A percentile compares a stretch with the other conserved stretches of the same genome.
Evolutionary conservation across 2,329 filamentous ascomycete species (phyloP).

Genomic region (Talaromyces marneffei): DNA sequence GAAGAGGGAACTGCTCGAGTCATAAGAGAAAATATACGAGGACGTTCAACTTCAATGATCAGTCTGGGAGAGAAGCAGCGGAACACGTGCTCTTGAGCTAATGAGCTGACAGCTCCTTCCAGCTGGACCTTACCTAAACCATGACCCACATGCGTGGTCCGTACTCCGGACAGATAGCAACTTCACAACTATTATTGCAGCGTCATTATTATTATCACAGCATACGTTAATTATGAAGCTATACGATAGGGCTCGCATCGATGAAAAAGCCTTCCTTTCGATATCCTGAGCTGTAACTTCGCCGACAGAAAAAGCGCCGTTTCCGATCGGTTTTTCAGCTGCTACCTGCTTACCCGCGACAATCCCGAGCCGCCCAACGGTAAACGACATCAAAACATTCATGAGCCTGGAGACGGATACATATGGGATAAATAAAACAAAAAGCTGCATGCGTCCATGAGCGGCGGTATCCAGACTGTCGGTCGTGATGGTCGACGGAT

Average conservation of each 20-base stretch:
- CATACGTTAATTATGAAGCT: neutral
- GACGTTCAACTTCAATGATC: neutral
- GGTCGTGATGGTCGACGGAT: constrained; percentile 25
- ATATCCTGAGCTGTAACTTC: neutral
- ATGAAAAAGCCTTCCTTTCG: neutral
- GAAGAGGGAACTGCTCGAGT: neutral
- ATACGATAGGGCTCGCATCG: no score
- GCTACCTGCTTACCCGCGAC: neutral
- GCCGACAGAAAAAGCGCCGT: neutral
- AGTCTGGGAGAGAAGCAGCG: neutral
- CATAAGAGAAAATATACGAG: neutral
- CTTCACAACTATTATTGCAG: neutral
- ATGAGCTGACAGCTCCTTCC: neutral
- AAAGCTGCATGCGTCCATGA: constrained; percentile 22
- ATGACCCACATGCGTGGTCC: neutral
- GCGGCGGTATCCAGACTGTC: constrained; percentile 25
- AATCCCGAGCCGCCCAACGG: neutral
- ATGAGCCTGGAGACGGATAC: neutral
- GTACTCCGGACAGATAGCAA: neutral
- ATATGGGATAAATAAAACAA: neutral
- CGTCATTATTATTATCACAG: neutral
- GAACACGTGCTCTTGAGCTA: neutral
- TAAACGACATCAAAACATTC: neutral
- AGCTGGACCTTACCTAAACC: neutral
- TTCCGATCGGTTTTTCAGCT: neutral